phyloP scores from a whole-genome alignment of 139 green algal genomes.

The Microglena sp. region DNA sequence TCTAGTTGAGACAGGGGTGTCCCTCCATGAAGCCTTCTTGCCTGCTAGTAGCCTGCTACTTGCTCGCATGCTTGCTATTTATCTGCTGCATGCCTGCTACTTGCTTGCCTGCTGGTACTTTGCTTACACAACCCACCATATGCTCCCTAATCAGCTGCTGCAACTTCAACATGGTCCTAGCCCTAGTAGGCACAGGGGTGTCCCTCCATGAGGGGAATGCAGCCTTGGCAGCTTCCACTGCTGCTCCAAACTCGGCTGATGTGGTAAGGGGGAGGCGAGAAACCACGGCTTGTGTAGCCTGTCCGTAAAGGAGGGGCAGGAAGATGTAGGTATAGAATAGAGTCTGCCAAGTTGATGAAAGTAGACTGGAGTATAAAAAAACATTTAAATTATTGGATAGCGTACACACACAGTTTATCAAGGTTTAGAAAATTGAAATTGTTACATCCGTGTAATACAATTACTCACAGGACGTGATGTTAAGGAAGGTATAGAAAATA shows the following conservation, averaged over 20 bases:
- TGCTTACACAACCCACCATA: too few species aligned
- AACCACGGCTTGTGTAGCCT: slow-evolving; percentile 82
- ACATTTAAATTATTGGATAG: too few species aligned
- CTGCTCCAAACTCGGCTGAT: slow-evolving; percentile 71
- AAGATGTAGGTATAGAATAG: background rate
- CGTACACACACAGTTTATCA: too few species aligned
- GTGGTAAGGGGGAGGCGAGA: slow-evolving; percentile 69
- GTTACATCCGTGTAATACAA: too few species aligned
- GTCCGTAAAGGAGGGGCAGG: background rate
- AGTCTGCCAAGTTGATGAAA: background rate
- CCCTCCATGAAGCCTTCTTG: slow-evolving; percentile 71
- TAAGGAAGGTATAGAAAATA: too few species aligned
- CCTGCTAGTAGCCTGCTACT: too few species aligned
- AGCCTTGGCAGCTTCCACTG: slow-evolving; percentile 63
- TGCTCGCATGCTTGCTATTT: too few species aligned
- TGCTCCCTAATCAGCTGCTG: too few species aligned
- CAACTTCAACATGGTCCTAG: slow-evolving; percentile 86
- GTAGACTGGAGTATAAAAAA: background rate
- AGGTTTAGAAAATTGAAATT: too few species aligned
- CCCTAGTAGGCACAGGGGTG: slow-evolving; percentile 62
- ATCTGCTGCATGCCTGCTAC: too few species aligned
- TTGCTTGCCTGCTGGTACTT: too few species aligned
- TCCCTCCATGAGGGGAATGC: slow-evolving; percentile 76
- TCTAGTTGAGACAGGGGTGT: slow-evolving; percentile 62
- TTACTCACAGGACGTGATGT: too few species aligned